Evolutionary conservation across 164 flowering plant genomes (phyloP), one percentile per base, ranked within the genome.

Genomic region (Vitis rupestris): DNA sequence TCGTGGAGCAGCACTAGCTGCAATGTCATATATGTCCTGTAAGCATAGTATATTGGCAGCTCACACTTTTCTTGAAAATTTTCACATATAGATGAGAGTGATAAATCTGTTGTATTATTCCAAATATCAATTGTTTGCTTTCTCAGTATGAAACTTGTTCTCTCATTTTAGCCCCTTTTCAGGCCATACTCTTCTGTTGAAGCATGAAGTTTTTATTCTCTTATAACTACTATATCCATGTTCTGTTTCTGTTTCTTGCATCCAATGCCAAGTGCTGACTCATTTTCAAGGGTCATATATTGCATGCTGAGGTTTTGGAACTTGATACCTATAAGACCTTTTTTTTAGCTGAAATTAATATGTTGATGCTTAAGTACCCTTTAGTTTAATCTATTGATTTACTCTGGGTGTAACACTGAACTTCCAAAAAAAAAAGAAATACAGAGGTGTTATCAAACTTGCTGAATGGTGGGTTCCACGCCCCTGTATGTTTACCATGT

Each of bases 1-100:
- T 75, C 97, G 99, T 60, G 99, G 94, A 58, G 99, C 99, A 70
- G 97, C 99, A 64, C 79, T 95, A 16, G 91, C 98, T 27, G 98
- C 99, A 61, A 90, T 95, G 99, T 88, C 99, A 44, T 91, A 87
- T 76, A 80, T 95, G 81, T 90, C 98, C 11, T 87, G 99, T 93
- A 82, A 86, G 97, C 37, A 57, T 51, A 15, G 44, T 37, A 31
- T 31, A 2, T 37, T 37, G 44, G 5, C 44, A 37, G 44, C 44
- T 37, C 44, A 37, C 44, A 37, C 44, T 37, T 37, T 37, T 37
- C 44, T 37, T 37, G 4, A 37, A 37, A 37, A 37, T 37, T 37
- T 37, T 37, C 44, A 37, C 44, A 37, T 37, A 6, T 37, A 63
- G 13, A 27, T 31, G 8, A 65, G 31, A 64, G 48, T 12, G 5